Conservation (phyloP, 768 basidiomycete genomes). For the Pleurotus salmoneostramineus region DNA sequence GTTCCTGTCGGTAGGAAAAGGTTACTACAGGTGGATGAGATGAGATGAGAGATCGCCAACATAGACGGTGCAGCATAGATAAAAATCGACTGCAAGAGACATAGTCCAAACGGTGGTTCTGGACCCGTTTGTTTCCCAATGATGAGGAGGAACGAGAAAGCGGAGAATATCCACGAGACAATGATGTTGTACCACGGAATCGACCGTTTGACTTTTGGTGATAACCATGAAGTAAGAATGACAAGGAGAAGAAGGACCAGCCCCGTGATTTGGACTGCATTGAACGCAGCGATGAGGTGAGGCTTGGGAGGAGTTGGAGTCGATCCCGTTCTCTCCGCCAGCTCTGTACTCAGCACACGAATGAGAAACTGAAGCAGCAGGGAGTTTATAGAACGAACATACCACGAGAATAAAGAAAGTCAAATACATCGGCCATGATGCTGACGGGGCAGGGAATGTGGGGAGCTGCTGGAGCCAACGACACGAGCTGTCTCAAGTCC, state of each 20-base stretch:
- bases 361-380: too few relatives aligned
- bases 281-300: constrained; percentile 1
- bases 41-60: constrained; percentile 10
- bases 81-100: constrained; percentile 20
- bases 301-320: not conserved
- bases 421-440: too few relatives aligned
- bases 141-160: constrained; percentile 17
- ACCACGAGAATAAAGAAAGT: not conserved
- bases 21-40: not conserved
- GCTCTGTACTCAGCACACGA: not conserved
- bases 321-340: not conserved
- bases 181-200: constrained; percentile 19
- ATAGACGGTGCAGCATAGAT: constrained; percentile 21
- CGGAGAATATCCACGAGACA: constrained; percentile 18
- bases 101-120: constrained; percentile 17
- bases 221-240: constrained; percentile 5
- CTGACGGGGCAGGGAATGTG: too few relatives aligned
- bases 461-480: too few relatives aligned
- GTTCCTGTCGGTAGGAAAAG: constrained; percentile 5
- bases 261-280: not conserved
- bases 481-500: too few relatives aligned
- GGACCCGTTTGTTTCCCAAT: constrained; percentile 17
- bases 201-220: constrained; percentile 12
- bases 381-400: not conserved
- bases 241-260: constrained; percentile 2